These are phyloP conservation scores for Beauveria sp. DNA, from an alignment of 2,329 filamentous ascomycete genomes.

Conservation along the genomic window DNA sequence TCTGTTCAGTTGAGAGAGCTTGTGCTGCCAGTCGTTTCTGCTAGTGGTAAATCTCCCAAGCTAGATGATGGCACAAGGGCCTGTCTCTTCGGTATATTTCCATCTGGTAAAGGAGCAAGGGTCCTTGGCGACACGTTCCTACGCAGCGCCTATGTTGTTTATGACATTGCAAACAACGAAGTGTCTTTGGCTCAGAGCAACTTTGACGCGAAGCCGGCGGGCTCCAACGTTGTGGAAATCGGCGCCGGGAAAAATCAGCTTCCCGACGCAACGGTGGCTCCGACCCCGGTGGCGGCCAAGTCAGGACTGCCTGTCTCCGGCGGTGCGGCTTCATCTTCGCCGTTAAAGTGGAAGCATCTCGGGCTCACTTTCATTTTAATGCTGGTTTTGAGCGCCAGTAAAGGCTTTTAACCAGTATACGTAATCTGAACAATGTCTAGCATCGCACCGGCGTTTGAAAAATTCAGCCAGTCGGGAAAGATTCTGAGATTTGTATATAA, in stretches of 20 bases:
- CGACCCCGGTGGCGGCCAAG: slow-evolving; percentile 42
- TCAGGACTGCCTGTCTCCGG: slow-evolving; percentile 26
- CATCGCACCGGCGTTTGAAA: neutral
- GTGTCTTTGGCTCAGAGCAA: slow-evolving; percentile 63
- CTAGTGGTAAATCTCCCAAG: slow-evolving; percentile 38
- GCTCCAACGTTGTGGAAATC: slow-evolving; percentile 48
- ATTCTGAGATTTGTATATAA: neutral
- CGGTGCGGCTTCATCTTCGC: neutral
- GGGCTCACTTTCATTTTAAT: neutral
- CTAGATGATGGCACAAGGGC: slow-evolving; percentile 47
- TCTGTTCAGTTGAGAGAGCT: slow-evolving; percentile 52
- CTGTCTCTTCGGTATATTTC: slow-evolving; percentile 62
- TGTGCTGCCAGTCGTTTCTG: slow-evolving; percentile 43
- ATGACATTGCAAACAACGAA: slow-evolving; percentile 64
- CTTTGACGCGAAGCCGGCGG: slow-evolving; percentile 43
- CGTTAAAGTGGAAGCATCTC: neutral
- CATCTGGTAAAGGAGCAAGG: slow-evolving; percentile 45
- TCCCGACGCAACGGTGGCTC: slow-evolving; percentile 45
- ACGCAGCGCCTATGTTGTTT: slow-evolving; percentile 67
- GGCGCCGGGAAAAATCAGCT: slow-evolving; percentile 38
- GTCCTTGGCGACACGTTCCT: slow-evolving; percentile 70
- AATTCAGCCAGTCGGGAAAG: neutral
- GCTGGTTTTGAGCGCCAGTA: neutral
- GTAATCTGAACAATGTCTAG: neutral
- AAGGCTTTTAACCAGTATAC: neutral